A percentile compares a stretch with the other conserved stretches of the same genome.
phyloP scores from a whole-genome alignment of 2,329 filamentous ascomycete species.

The Exophiala oligosperma region DNA sequence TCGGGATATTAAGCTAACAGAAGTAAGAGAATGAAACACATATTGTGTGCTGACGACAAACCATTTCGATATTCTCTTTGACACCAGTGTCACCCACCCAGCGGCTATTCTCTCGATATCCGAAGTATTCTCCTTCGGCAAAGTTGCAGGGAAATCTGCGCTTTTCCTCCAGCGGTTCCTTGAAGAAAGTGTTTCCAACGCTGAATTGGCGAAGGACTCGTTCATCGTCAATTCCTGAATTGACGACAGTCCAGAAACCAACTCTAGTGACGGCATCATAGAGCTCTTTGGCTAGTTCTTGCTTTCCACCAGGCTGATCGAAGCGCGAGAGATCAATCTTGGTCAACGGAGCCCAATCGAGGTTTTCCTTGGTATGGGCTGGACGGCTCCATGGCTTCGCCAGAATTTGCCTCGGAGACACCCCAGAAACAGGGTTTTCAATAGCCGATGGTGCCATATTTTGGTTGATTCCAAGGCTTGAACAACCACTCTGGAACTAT shows the following conservation, averaged over 20 bases:
- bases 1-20: constrained; percentile 37
- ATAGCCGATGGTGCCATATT: constrained; percentile 6
- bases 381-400: constrained; percentile 35
- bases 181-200: constrained; percentile 35
- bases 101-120: constrained; percentile 34
- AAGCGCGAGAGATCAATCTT: constrained; percentile 58
- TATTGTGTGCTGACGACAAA: constrained; percentile 12
- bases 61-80: constrained; percentile 41
- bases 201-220: constrained; percentile 33
- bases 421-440: neutral
- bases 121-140: constrained; percentile 36
- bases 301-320: constrained; percentile 54
- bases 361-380: constrained; percentile 26
- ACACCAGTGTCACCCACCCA: constrained; percentile 42
- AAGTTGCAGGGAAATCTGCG: constrained; percentile 46
- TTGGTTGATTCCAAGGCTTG: no score
- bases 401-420: constrained; percentile 35
- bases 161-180: constrained; percentile 53
- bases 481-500: no score
- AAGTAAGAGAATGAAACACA: neutral
- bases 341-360: constrained; percentile 54
- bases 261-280: constrained; percentile 50
- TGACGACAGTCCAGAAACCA: constrained; percentile 34
- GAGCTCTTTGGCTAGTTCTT: constrained; percentile 54
- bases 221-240: constrained; percentile 28